Evolutionary conservation across 2,329 filamentous ascomycete genomes (phyloP).

Genomic region (Elsinoe australis): DNA sequence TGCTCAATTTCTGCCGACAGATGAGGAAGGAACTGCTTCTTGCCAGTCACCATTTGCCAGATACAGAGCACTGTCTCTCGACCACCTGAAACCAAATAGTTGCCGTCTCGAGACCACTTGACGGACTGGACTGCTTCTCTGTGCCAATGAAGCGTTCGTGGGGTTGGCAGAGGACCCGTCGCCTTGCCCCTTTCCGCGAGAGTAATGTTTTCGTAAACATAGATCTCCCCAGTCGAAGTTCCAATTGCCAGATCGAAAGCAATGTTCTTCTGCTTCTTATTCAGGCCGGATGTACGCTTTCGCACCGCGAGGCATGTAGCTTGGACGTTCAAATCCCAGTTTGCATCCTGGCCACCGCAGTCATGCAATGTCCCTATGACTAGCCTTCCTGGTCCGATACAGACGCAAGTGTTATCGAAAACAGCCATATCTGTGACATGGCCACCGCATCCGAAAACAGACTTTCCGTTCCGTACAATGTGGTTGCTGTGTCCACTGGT

Average conservation of each 20-base stretch:
- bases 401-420: constrained; percentile 50
- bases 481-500: constrained; percentile 32
- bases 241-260: constrained; percentile 69
- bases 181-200: constrained; percentile 14
- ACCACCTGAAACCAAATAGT: constrained; percentile 91
- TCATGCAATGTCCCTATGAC: constrained; percentile 49
- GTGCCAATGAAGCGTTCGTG: constrained; percentile 83
- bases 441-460: constrained; percentile 32
- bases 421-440: constrained; percentile 36
- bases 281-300: constrained; percentile 19
- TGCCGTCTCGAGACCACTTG: constrained; percentile 92
- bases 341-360: constrained; percentile 39
- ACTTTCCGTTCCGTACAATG: constrained; percentile 32
- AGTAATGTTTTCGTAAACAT: constrained; percentile 57
- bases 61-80: constrained; percentile 81
- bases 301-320: constrained; percentile 62
- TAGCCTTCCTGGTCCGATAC: constrained; percentile 47
- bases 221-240: constrained; percentile 65
- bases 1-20: constrained; percentile 77
- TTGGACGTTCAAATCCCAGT: constrained; percentile 51
- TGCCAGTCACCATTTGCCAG: constrained; percentile 86
- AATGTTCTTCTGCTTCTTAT: constrained; percentile 31
- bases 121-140: constrained; percentile 71
- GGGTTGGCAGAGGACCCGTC: constrained; percentile 33
- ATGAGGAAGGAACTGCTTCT: constrained; percentile 80